phyloP scores from a whole-genome alignment of 495 filamentous ascomycete genomes.

The Neohortaea acidophila region DNA sequence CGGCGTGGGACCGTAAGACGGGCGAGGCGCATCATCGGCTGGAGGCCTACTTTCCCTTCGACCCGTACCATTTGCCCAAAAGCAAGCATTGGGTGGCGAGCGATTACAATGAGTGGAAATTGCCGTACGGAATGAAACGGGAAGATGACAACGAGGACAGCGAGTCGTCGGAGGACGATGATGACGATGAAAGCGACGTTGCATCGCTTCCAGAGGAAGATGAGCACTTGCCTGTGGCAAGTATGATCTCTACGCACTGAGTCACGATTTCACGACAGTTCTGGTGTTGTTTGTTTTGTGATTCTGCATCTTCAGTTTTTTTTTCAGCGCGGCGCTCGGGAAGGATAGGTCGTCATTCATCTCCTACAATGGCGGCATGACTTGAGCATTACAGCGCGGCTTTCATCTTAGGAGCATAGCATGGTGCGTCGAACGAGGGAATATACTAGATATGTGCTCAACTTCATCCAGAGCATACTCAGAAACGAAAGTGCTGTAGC shows the following conservation, averaged over 20 bases:
- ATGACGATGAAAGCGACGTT: conserved; percentile 28
- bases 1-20: conserved; percentile 38
- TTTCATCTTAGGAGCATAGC: no score
- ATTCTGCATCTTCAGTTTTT: no score
- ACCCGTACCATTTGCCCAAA: conserved; percentile 76
- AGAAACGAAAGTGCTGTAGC: no score
- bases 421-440: no score
- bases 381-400: not conserved
- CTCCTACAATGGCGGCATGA: not conserved
- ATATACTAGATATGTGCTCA: no score
- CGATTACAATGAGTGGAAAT: conserved; percentile 75
- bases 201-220: conserved; percentile 24
- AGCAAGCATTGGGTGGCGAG: conserved; percentile 73
- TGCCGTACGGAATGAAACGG: conserved; percentile 51
- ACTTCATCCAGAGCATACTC: no score
- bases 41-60: conserved; percentile 92
- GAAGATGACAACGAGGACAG: conserved; percentile 33
- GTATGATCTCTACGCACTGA: conserved; percentile 2
- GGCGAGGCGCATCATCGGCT: conserved; percentile 61
- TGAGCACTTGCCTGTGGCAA: conserved; percentile 6
- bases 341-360: not conserved
- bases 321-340: conserved; percentile 12
- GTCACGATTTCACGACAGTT: no score
- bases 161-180: conserved; percentile 39
- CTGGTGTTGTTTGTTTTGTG: no score